phyloP scores from a whole-genome alignment of 306 rosid genomes.

The Quercus gilva region DNA sequence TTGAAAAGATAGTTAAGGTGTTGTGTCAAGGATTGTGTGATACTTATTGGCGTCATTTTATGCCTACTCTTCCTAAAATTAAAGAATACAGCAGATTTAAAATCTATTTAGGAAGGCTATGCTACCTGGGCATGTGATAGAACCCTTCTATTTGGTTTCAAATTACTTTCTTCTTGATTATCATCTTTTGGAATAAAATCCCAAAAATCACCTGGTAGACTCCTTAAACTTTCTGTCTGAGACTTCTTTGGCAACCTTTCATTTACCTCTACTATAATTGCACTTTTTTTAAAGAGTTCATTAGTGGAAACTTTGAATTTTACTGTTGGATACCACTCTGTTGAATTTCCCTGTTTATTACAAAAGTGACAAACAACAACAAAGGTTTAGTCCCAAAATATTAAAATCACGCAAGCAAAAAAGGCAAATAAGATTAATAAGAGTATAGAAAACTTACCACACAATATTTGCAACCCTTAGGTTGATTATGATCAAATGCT shows the following conservation, averaged over 20 bases:
- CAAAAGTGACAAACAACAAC: neutral
- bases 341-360: slow-evolving; percentile 54
- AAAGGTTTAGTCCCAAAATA: slow-evolving; percentile 7
- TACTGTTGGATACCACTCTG: slow-evolving; percentile 61
- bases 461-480: slow-evolving; percentile 70
- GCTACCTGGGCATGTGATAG: slow-evolving; percentile 83
- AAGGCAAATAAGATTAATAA: slow-evolving; percentile 4
- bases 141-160: slow-evolving; percentile 50
- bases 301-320: slow-evolving; percentile 70
- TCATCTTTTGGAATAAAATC: slow-evolving; percentile 63
- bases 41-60: too few species aligned
- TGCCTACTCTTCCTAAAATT: neutral
- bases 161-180: slow-evolving; percentile 55
- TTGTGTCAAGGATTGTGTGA: neutral
- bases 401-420: slow-evolving; percentile 1
- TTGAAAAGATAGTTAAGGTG: neutral
- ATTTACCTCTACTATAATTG: slow-evolving; percentile 62
- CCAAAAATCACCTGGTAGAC: slow-evolving; percentile 80
- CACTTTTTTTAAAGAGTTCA: slow-evolving; percentile 61
- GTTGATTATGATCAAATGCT: slow-evolving; percentile 25
- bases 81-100: slow-evolving; percentile 3
- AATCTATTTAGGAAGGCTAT: neutral
- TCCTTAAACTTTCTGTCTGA: slow-evolving; percentile 31
- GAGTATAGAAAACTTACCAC: slow-evolving; percentile 55
- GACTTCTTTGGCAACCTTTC: slow-evolving; percentile 36